Base-by-base conservation (phyloP, 1,284 basidiomycete species). In the Ustilago sp. region DNA sequence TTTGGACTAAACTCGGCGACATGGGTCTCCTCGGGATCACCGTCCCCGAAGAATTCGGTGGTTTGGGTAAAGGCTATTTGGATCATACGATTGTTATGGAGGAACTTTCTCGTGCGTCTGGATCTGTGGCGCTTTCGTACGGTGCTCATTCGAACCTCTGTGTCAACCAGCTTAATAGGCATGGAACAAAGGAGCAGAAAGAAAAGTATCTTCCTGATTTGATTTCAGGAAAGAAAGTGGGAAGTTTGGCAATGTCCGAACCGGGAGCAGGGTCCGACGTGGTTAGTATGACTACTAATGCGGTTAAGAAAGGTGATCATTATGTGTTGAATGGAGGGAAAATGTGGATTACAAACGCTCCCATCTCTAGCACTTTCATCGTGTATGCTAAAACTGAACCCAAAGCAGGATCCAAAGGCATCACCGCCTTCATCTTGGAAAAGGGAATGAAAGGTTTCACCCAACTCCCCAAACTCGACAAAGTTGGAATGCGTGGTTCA, bases 301-400 rank as follows among this genome's bases (percentile, higher is more conserved):
- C 94, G 17, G 91, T 91, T 70, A 92, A 92, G 87, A 89, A 92
- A 39, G 88, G 90, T 19, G 92, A 91, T 45, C 91, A 92, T 48
- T 97, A 91, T 88, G 88, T 89, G 66, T 86, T 97, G 77, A 96
- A 93, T 81, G 95, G 95, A 1, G 93, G 91, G 81, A 98, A 97
- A 87, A 94, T 94, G 87, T 97, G 94, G 94, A 98, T 98, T 85
- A 98, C 95, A 35, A 98, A 98, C 85, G 94, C 94, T 4, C 94
- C 95, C 1, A 88, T 91, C 32, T 93, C 95, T 2, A 93, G 92
- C 12, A 97, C 94, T 0, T 89, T 97, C 34, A 91, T 98, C 23
- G 93, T 98, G 6, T 98, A 98, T 86, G 95, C 95, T 17, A 95
- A 95, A 87, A 94, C 94, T 6, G 89, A 90, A 12, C 93, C 93